Base-by-base conservation (phyloP, 2,329 filamentous ascomycete genomes). In the Magnaporthiopsis rhizophila region DNA sequence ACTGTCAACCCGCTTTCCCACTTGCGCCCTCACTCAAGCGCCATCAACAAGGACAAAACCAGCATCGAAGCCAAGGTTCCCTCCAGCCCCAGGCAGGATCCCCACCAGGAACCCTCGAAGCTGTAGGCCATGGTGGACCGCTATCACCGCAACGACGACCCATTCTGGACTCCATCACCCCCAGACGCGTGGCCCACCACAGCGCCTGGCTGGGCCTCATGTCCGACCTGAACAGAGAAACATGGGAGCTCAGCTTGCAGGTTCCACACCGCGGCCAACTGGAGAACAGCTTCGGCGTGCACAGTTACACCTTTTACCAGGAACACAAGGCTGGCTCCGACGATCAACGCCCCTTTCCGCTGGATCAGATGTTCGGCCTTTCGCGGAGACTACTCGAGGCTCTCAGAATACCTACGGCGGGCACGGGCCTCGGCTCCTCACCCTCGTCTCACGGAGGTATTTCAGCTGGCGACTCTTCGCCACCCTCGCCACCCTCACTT, bases 341-440 rank as follows among this genome's bases (percentile, higher is more conserved):
- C 2, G 21, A 71, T 66, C 57, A 65, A 64, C 30, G 65, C 66
- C 65, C 73, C 69, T 79, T 79, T 59, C 76, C 77, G 3, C 73
- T 79, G 45, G 75, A 78, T 59, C 73, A 74, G 50, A 74, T 79
- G 69, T 79, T 79, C 69, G 72, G 75, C 63, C 71, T 79, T 30
- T 78, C 77, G 5, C 73, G 73, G 9, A 65, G 69, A 7, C 74
- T 79, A 9, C 71, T 77, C 21, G 73, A 78, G 45, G 71, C 75
- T 1, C 66, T 78, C 7, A 36, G 32, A 21, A 13, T 34, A 28
- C 58, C 58, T 18, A 21, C 45, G 18, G 18, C n/a, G 45, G 8
- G n/a, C 45, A n/a, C 45, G 21, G 45, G 18, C n/a, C 18, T n/a
- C 9, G 45, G 45, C 21, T n/a, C 45, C 9, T 53, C 45, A 18